Evolutionary conservation across 148 eudicot genomes (phyloP).

Genomic region (Fagopyrum homotropicum): DNA sequence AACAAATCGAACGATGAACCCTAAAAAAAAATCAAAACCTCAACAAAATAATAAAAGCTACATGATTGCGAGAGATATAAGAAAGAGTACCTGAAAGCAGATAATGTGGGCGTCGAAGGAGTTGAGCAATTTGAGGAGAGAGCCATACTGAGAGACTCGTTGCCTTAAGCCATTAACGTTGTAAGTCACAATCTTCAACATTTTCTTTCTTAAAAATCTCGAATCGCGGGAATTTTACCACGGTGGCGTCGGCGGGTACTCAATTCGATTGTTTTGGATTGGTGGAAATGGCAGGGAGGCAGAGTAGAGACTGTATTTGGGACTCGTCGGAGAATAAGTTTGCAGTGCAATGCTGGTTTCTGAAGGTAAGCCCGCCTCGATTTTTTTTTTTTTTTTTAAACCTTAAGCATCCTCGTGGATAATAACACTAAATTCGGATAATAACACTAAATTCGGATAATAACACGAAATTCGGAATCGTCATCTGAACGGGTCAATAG

Average conservation of each 20-base stretch:
- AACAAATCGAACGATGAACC: constrained; percentile 4
- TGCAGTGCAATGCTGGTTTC: not conserved
- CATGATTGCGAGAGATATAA: not conserved
- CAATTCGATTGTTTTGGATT: not conserved
- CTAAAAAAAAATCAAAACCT: not conserved
- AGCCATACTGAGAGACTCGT: constrained; percentile 74
- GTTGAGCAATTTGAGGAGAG: constrained; percentile 76
- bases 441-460: too few relatives aligned
- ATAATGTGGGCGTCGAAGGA: constrained; percentile 86
- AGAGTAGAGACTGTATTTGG: not conserved
- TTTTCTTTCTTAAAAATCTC: not conserved
- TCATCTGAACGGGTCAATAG: too few relatives aligned
- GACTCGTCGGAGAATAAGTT: not conserved
- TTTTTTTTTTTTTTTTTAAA: too few relatives aligned
- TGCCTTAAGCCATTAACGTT: constrained; percentile 88
- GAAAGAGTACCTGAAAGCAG: constrained; percentile 61
- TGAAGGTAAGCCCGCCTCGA: not conserved
- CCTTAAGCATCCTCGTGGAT: too few relatives aligned
- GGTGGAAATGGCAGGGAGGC: not conserved
- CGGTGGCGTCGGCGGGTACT: not conserved
- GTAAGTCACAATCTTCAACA: constrained; percentile 91
- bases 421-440: too few relatives aligned
- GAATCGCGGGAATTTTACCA: not conserved
- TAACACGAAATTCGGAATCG: too few relatives aligned
- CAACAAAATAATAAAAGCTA: not conserved